Conservation (phyloP, 345 rosid genomes). For the Eucalyptus cloeziana region DNA sequence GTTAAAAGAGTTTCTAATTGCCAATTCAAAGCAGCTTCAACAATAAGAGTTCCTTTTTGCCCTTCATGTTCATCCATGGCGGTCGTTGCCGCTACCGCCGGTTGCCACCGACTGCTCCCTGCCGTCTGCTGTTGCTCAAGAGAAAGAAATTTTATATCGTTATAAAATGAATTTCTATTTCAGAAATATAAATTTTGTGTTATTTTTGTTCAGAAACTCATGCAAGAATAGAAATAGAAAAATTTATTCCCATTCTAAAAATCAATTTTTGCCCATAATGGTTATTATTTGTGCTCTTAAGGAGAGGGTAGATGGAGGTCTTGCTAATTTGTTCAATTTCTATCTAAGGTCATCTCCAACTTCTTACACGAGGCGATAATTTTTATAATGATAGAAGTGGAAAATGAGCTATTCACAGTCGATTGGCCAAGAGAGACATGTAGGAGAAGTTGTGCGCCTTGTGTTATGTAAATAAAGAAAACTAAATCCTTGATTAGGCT, state of each 20-base stretch:
- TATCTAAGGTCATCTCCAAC: background rate
- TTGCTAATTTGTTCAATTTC: background rate
- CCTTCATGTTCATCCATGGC: no score
- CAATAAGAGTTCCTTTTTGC: fast-evolving
- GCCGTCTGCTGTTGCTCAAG: fast-evolving
- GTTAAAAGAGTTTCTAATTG: no score
- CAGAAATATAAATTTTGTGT: no score
- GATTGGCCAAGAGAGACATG: background rate
- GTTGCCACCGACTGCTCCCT: fast-evolving
- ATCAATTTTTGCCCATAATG: no score
- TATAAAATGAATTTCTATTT: no score
- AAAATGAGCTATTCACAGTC: background rate
- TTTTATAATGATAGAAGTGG: background rate
- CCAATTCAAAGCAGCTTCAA: no score
- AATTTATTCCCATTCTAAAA: fast-evolving
- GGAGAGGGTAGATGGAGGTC: background rate
- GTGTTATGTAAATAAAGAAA: background rate
- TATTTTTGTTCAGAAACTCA: no score
- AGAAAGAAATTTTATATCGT: no score
- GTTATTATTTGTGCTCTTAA: no score
- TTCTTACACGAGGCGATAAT: background rate
- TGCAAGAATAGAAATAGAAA: no score
- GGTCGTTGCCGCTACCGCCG: fast-evolving
- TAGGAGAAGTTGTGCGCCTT: background rate
- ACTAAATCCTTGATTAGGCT: background rate